Conservation (phyloP, 2,329 filamentous ascomycete genomes). For the Diatrype stigma region DNA sequence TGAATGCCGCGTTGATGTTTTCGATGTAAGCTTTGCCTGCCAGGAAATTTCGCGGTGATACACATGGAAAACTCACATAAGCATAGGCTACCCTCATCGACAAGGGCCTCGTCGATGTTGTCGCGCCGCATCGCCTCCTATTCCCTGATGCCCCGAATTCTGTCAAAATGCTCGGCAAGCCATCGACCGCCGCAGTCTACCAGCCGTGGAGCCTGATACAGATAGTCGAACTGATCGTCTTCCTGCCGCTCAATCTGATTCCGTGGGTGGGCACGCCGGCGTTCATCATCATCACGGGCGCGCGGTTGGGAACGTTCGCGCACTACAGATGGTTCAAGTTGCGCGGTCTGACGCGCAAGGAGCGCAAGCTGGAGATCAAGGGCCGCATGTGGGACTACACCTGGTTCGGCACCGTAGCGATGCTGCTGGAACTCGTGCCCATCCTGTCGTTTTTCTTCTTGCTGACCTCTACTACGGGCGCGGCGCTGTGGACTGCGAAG, state of each 20-base stretch:
- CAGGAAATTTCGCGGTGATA: background rate
- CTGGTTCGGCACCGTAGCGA: slow-evolving; percentile 85
- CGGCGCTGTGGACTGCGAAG: slow-evolving; percentile 79
- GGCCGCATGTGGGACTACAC: slow-evolving; percentile 76
- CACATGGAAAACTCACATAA: slow-evolving; percentile 16
- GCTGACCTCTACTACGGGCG: slow-evolving; percentile 78
- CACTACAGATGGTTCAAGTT: slow-evolving; percentile 90
- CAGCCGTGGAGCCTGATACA: slow-evolving; percentile 89
- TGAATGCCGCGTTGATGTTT: slow-evolving; percentile 73
- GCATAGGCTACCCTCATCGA: slow-evolving; percentile 68
- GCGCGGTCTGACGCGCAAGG: slow-evolving; percentile 66
- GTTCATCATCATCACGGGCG: slow-evolving; percentile 85
- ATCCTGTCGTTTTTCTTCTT: slow-evolving; percentile 92
- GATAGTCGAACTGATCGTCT: slow-evolving; percentile 76
- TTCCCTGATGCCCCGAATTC: slow-evolving; percentile 66
- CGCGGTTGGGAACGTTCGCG: slow-evolving; percentile 79
- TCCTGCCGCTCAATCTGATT: slow-evolving; percentile 81
- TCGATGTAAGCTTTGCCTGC: slow-evolving; percentile 58
- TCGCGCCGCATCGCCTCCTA: slow-evolving; percentile 62
- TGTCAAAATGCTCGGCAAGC: slow-evolving; percentile 77
- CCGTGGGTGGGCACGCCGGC: slow-evolving; percentile 78
- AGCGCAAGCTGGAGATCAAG: slow-evolving; percentile 66
- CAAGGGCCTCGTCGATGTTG: slow-evolving; percentile 63
- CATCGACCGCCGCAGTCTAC: slow-evolving; percentile 71
- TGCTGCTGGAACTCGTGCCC: slow-evolving; percentile 83